Evolutionary conservation across 768 basidiomycete species (phyloP).

Genomic region (Suillus fuscotomentosus): DNA sequence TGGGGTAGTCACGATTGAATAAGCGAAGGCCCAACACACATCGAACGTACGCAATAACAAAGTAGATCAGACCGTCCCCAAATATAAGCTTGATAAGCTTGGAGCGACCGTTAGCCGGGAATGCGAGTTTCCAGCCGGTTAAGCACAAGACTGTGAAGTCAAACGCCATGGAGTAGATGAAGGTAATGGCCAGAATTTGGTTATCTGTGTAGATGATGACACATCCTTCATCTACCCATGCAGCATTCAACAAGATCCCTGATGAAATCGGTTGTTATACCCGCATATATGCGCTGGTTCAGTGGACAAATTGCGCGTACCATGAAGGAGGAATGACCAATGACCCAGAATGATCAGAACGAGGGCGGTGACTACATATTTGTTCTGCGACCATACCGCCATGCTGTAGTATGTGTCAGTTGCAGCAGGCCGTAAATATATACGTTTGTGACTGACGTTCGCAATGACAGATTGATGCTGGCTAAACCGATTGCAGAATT

Average conservation of each 20-base stretch:
- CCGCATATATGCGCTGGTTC: slow-evolving; percentile 3
- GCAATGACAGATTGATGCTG: slow-evolving; percentile 66
- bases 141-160: slow-evolving; percentile 62
- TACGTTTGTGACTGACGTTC: slow-evolving; percentile 48
- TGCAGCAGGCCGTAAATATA: not conserved
- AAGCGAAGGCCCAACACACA: not conserved
- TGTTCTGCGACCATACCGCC: slow-evolving; percentile 65
- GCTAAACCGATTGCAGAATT: slow-evolving; percentile 69
- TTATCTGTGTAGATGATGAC: slow-evolving; percentile 59
- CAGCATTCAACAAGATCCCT: slow-evolving; percentile 62
- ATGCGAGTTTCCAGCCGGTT: slow-evolving; percentile 59
- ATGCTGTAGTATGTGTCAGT: slow-evolving; percentile 39
- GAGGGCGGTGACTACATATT: slow-evolving; percentile 51
- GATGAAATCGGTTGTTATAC: not conserved
- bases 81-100: slow-evolving; percentile 66
- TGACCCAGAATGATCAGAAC: slow-evolving; percentile 61
- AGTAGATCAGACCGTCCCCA: slow-evolving; percentile 71
- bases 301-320: slow-evolving; percentile 29
- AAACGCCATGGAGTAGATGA: slow-evolving; percentile 75
- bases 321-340: slow-evolving; percentile 70
- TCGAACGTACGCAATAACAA: slow-evolving; percentile 60
- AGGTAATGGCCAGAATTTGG: slow-evolving; percentile 58
- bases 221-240: slow-evolving; percentile 52
- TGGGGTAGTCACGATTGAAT: slow-evolving; percentile 23
- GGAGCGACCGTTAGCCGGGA: slow-evolving; percentile 45